A percentile compares a stretch with the other conserved stretches of the same genome.
phyloP scores from a whole-genome alignment of 441 rosid genomes.

The Adansonia gregorii region DNA sequence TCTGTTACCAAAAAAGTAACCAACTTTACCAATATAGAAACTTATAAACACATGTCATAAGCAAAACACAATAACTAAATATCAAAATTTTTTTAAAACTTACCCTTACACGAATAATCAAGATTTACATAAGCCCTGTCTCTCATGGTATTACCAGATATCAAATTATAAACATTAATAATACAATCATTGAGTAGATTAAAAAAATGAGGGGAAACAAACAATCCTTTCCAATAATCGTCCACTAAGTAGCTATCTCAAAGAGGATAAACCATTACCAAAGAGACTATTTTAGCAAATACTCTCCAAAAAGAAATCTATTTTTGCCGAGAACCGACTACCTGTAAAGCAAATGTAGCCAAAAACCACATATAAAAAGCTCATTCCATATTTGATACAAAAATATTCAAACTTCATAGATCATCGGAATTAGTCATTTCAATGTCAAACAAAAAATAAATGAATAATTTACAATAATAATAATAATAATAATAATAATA shows the following conservation, averaged over 20 bases:
- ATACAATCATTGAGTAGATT: conserved; percentile 20
- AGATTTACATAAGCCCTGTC: conserved; percentile 18
- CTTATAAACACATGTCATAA: conserved; percentile 6
- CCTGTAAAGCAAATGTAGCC: conserved; percentile 39
- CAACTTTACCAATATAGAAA: conserved; percentile 18
- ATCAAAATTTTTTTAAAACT: neutral
- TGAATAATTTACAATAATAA: neutral
- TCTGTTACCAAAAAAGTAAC: conserved; percentile 38
- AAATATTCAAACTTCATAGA: neutral
- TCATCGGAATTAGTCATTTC: conserved; percentile 19
- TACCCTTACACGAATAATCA: conserved; percentile 10
- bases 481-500: no score
- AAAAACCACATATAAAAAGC: conserved; percentile 16
- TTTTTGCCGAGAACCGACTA: conserved; percentile 16
- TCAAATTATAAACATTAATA: conserved; percentile 19
- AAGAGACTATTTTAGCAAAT: conserved; percentile 20
- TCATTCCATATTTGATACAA: conserved; percentile 28
- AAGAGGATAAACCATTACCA: neutral
- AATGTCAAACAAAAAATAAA: conserved; percentile 12
- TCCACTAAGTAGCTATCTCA: neutral
- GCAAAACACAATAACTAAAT: conserved; percentile 8
- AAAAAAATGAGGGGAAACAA: conserved; percentile 13
- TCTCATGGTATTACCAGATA: conserved; percentile 11
- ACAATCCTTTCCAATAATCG: neutral
- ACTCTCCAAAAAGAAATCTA: neutral